Conservation (phyloP, 1,284 basidiomycete genomes). For the Thelephora terrestris region DNA sequence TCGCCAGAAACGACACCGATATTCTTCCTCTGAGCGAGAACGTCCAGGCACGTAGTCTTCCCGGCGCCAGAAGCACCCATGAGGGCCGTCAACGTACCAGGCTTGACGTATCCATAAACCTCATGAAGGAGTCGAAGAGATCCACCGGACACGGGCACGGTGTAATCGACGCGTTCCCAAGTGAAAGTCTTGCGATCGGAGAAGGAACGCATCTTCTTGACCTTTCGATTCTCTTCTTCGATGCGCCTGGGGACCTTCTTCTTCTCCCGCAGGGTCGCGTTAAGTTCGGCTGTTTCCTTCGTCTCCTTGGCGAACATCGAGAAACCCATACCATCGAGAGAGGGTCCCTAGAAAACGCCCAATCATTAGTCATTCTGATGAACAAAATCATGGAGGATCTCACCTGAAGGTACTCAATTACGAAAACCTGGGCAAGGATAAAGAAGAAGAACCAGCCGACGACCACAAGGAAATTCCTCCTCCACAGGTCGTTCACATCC, state of each 20-base stretch:
- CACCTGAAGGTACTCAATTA: slow-evolving; percentile 56
- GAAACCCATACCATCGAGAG: slow-evolving; percentile 34
- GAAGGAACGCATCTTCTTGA: slow-evolving; percentile 17
- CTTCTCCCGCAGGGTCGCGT: slow-evolving; percentile 44
- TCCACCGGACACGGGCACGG: slow-evolving; percentile 66
- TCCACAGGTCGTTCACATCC: slow-evolving; percentile 45
- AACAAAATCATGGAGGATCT: slow-evolving; percentile 13
- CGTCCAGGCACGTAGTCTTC: slow-evolving; percentile 82
- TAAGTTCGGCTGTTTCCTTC: slow-evolving; percentile 56
- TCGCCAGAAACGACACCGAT: slow-evolving; percentile 80
- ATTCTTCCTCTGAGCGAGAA: slow-evolving; percentile 80
- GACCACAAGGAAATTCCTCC: slow-evolving; percentile 46
- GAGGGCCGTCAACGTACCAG: slow-evolving; percentile 72
- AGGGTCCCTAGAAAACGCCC: slow-evolving; percentile 30
- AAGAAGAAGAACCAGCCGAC: slow-evolving; percentile 60
- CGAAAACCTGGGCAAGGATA: slow-evolving; percentile 49
- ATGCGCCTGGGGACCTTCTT: slow-evolving; percentile 18
- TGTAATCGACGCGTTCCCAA: slow-evolving; percentile 65
- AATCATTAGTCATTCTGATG: not conserved
- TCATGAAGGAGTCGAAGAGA: slow-evolving; percentile 67
- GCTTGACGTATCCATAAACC: slow-evolving; percentile 83
- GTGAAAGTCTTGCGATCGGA: slow-evolving; percentile 43
- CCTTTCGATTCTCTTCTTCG: slow-evolving; percentile 24
- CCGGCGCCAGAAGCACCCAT: slow-evolving; percentile 77
- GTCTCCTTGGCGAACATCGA: slow-evolving; percentile 67